These are phyloP conservation scores for Dendrobium nobile DNA, from an alignment of 106 monocot species.

Conservation along the genomic window DNA sequence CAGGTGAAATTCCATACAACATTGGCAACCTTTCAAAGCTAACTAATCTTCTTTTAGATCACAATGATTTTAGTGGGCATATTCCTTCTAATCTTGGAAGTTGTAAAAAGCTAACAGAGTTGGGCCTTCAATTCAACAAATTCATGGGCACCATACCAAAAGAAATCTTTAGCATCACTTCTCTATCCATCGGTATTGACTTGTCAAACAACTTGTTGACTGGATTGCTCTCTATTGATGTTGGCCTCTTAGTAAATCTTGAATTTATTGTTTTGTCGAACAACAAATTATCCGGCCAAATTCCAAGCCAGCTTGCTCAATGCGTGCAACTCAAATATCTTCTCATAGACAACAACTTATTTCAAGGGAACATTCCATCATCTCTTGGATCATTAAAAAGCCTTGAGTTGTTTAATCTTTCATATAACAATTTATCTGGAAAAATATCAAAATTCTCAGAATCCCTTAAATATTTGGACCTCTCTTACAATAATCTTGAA, in stretches of 20 bases:
- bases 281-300: too few relatives aligned
- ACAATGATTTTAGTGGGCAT: not conserved
- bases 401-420: constrained; percentile 8
- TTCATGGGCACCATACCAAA: not conserved
- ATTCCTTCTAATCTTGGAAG: not conserved
- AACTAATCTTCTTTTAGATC: not conserved
- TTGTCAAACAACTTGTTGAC: constrained; percentile 10
- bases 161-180: not conserved
- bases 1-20: not conserved
- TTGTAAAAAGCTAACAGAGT: not conserved
- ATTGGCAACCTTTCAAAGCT: not conserved
- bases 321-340: too few relatives aligned
- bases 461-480: too few relatives aligned
- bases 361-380: too few relatives aligned
- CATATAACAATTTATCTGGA: constrained; percentile 15
- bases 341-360: too few relatives aligned
- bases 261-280: not conserved
- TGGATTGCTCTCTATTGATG: not conserved
- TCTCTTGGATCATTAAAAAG: not conserved
- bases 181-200: not conserved
- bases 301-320: too few relatives aligned
- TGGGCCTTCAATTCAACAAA: not conserved
- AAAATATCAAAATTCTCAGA: constrained; percentile 3
- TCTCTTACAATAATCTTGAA: too few relatives aligned
- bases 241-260: not conserved